Evolutionary conservation across 2,329 filamentous ascomycete species (phyloP).

Genomic region (Cryphonectria nitschkei): DNA sequence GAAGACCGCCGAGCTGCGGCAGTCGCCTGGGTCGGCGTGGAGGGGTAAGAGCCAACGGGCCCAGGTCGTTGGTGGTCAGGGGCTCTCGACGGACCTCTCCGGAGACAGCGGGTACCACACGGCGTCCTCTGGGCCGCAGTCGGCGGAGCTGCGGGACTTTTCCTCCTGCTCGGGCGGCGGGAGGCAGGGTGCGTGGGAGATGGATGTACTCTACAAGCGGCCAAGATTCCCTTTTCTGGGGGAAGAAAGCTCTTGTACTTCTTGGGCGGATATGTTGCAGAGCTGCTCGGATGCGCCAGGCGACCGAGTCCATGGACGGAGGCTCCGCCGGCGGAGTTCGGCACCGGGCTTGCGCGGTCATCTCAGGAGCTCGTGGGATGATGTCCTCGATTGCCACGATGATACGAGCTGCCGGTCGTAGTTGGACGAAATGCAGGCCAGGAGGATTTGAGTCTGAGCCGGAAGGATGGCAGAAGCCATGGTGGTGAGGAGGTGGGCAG

Average conservation of each 20-base stretch:
- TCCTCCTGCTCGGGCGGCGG: no score
- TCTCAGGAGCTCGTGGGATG: neutral
- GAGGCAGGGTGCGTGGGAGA: neutral
- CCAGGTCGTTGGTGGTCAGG: neutral
- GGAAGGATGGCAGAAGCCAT: neutral
- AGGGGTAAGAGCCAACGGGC: conserved; percentile 10
- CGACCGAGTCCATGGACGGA: neutral
- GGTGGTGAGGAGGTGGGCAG: neutral
- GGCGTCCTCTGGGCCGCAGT: neutral
- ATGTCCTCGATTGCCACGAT: neutral
- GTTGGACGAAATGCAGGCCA: neutral
- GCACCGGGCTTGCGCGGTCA: neutral
- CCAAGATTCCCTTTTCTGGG: neutral
- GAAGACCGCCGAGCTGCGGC: neutral
- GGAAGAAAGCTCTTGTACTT: neutral
- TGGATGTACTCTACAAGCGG: neutral
- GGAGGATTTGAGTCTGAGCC: neutral
- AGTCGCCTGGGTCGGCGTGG: neutral
- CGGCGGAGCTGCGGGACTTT: neutral
- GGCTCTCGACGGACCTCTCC: neutral
- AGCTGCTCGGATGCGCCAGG: neutral
- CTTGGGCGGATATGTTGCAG: neutral
- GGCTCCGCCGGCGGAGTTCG: neutral
- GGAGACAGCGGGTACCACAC: conserved; percentile 25
- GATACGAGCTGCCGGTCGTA: neutral